phyloP scores from a whole-genome alignment of 2,329 filamentous ascomycete genomes.

The Escovopsis sp. region DNA sequence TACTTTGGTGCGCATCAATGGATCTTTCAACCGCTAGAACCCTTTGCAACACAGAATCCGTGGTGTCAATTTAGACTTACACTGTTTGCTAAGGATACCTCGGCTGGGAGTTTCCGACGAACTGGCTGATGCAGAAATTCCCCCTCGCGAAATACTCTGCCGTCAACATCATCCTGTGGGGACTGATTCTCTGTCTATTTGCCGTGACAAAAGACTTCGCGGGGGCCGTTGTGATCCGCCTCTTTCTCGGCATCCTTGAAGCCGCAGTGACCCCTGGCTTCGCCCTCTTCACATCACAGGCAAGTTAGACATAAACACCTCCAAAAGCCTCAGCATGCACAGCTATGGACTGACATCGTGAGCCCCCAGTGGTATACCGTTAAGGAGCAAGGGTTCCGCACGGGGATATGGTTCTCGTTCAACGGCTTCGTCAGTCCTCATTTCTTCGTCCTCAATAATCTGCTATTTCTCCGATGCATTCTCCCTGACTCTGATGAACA shows the following conservation, averaged over 20 bases:
- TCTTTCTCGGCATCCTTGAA: conserved; percentile 6
- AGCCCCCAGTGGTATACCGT: conserved; percentile 6
- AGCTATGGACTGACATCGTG: not conserved
- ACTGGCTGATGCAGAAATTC: conserved; percentile 3
- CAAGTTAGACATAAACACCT: not conserved
- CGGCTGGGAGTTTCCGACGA: conserved; percentile 5
- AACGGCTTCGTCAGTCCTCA: conserved; percentile 3
- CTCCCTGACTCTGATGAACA: not conserved
- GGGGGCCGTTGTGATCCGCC: conserved; percentile 5
- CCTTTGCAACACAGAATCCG: no score
- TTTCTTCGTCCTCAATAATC: not conserved
- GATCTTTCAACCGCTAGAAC: no score
- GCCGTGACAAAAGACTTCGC: conserved; percentile 4
- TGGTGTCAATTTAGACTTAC: no score
- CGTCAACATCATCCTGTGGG: conserved; percentile 7
- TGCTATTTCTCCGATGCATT: no score
- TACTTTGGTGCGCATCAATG: conserved; percentile 5
- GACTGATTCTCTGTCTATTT: conserved; percentile 4
- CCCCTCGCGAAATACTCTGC: conserved; percentile 6
- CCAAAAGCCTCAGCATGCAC: not conserved
- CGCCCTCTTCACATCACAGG: conserved; percentile 4
- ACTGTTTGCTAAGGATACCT: no score
- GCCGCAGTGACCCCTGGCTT: conserved; percentile 4
- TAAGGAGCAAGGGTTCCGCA: conserved; percentile 4
- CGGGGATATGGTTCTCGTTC: conserved; percentile 5